Conservation (phyloP, 116 monocot genomes). For the Trichopus zeylanicus region DNA sequence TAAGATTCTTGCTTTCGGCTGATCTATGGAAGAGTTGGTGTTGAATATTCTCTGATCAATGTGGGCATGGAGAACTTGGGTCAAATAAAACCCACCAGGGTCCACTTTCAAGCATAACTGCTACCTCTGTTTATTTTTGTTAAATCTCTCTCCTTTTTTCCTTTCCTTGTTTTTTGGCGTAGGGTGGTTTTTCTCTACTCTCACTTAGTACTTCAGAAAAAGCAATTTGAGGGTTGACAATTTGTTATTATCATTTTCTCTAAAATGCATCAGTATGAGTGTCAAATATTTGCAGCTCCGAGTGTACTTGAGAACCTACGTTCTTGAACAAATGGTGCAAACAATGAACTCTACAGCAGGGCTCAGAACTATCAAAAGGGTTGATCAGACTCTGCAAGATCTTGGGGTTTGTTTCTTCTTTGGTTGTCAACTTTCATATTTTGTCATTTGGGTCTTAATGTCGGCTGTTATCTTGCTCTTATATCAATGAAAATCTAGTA, state of each 20-base stretch:
- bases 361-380: conserved; percentile 76
- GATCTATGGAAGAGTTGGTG: too few species aligned
- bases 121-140: too few species aligned
- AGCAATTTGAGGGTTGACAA: not conserved
- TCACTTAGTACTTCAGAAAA: too few species aligned
- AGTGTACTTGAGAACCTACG: conserved; percentile 80
- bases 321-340: conserved; percentile 95
- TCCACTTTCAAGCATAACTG: too few species aligned
- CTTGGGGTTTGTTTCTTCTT: conserved; percentile 78
- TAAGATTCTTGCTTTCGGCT: too few species aligned
- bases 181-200: too few species aligned
- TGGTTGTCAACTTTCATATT: conserved; percentile 1
- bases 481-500: not conserved
- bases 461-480: too few species aligned
- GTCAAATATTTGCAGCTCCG: conserved; percentile 60
- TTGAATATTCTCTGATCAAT: too few species aligned
- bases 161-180: too few species aligned
- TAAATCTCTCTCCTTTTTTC: too few species aligned
- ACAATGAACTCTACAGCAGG: conserved; percentile 65
- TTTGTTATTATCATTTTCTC: not conserved
- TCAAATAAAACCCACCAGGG: too few species aligned
- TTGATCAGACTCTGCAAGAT: conserved; percentile 90
- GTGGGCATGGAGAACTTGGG: too few species aligned
- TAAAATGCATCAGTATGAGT: not conserved
- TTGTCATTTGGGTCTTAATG: not conserved